Evolutionary conservation across 306 rosid species (phyloP).

Genomic region (Rosa persica): DNA sequence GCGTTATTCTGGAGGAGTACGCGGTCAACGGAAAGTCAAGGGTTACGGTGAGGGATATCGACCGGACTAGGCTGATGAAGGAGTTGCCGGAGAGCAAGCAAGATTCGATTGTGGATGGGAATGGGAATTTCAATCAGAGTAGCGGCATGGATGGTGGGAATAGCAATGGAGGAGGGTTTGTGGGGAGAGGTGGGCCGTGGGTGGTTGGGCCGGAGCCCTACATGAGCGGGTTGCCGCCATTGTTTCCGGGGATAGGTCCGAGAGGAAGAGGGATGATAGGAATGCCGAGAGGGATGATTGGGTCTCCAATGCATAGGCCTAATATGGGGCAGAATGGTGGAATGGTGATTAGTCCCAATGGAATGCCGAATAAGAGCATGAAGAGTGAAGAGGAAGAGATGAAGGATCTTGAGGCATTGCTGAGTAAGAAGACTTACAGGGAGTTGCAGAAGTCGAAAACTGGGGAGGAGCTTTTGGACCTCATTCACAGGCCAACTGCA

Average conservation of each 20-base stretch:
- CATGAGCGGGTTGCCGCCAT: conserved; percentile 52
- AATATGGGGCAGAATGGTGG: conserved; percentile 57
- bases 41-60: conserved; percentile 74
- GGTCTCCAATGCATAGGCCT: conserved; percentile 64
- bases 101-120: conserved; percentile 43
- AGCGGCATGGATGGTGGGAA: conserved; percentile 27
- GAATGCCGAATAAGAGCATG: conserved; percentile 44
- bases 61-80: conserved; percentile 70
- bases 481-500: conserved; percentile 93
- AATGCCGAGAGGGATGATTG: conserved; percentile 58
- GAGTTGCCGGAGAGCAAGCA: conserved; percentile 79
- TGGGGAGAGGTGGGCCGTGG: not conserved
- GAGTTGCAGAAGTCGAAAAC: conserved; percentile 88
- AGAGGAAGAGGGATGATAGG: conserved; percentile 79
- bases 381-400: conserved; percentile 77
- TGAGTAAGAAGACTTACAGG: conserved; percentile 80
- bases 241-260: conserved; percentile 56
- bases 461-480: conserved; percentile 95
- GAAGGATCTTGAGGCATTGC: conserved; percentile 86
- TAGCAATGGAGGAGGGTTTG: not conserved
- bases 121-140: conserved; percentile 32
- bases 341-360: conserved; percentile 37
- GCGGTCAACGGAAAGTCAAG: conserved; percentile 88
- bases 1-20: conserved; percentile 85
- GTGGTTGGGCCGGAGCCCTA: conserved; percentile 61